Percentiles rank a stretch among this genome's conserved stretches.
These are phyloP conservation scores for Bruguiera gymnorhiza DNA, from an alignment of 345 rosid genomes.

Conservation along the genomic window DNA sequence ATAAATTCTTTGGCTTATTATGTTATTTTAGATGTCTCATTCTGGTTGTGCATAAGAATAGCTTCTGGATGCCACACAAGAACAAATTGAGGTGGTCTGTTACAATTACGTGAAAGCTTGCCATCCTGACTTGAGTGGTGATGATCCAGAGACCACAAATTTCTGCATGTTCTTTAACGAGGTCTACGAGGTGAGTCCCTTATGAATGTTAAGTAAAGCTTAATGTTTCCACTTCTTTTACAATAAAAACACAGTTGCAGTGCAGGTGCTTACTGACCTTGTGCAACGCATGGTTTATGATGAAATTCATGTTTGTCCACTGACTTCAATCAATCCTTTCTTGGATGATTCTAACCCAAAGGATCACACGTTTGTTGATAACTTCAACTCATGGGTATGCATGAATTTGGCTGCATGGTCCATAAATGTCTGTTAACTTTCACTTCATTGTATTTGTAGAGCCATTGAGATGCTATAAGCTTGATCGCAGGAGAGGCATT, in stretches of 20 bases:
- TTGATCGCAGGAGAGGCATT: too few relatives aligned
- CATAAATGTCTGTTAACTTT: too few relatives aligned
- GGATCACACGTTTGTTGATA: conserved; percentile 87
- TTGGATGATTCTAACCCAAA: conserved; percentile 56
- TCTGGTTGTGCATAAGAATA: conserved; percentile 11
- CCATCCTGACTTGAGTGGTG: conserved; percentile 90
- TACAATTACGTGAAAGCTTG: conserved; percentile 96
- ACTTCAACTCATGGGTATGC: conserved; percentile 86
- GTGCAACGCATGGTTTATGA: conserved; percentile 91
- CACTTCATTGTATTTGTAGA: too few relatives aligned
- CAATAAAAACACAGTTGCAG: conserved; percentile 15
- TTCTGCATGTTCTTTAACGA: conserved; percentile 95
- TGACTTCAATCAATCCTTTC: conserved; percentile 81
- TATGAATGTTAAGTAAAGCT: background rate
- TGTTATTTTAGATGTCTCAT: background rate
- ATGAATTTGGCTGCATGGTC: background rate
- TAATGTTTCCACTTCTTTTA: background rate
- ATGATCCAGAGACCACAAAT: conserved; percentile 72
- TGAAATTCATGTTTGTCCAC: conserved; percentile 87
- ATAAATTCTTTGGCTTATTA: too few relatives aligned
- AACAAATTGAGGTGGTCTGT: conserved; percentile 85
- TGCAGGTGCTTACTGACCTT: conserved; percentile 92
- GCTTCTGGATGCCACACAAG: conserved; percentile 87
- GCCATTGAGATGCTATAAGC: too few relatives aligned
- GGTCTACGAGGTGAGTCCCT: conserved; percentile 78